These are phyloP conservation scores for Cutaneotrichosporon curvatum DNA, from an alignment of 1,284 basidiomycete genomes.

Conservation along the genomic window DNA sequence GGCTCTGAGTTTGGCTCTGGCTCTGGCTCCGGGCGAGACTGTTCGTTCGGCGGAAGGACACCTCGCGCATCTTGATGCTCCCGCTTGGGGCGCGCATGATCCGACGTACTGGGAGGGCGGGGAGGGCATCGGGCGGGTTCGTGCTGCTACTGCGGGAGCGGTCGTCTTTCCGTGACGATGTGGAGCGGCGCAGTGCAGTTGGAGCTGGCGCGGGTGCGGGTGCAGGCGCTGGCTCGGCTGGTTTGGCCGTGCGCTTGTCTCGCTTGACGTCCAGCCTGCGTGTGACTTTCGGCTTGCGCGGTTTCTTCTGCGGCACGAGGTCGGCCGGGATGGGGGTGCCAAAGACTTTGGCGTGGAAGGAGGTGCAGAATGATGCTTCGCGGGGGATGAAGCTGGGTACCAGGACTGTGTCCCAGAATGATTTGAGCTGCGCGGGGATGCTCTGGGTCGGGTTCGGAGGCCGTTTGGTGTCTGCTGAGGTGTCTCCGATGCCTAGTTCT, in stretches of 20 bases:
- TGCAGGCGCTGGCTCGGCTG: no score
- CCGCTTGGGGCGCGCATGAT: constrained; percentile 28
- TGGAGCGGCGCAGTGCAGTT: neutral
- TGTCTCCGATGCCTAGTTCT: constrained; percentile 26
- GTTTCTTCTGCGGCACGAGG: constrained; percentile 28
- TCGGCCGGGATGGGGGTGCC: constrained; percentile 26
- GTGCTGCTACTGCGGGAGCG: neutral
- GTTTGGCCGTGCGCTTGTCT: no score
- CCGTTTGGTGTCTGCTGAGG: neutral
- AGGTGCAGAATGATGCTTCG: constrained; percentile 22
- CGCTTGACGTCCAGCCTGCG: constrained; percentile 1
- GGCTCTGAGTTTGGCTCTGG: no score
- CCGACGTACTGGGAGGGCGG: no score
- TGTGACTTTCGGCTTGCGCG: constrained; percentile 34
- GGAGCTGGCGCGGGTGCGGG: neutral
- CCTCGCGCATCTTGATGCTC: constrained; percentile 12
- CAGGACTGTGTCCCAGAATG: constrained; percentile 24
- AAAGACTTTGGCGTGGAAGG: constrained; percentile 38
- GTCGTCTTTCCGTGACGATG: neutral
- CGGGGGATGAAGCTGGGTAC: constrained; percentile 20
- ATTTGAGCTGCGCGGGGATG: constrained; percentile 1
- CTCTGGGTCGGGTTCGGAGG: neutral
- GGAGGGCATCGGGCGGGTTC: neutral
- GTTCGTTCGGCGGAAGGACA: neutral
- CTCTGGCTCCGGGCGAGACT: neutral